Evolutionary conservation across 2,329 filamentous ascomycete species (phyloP).

Genomic region (Periconia digitata): DNA sequence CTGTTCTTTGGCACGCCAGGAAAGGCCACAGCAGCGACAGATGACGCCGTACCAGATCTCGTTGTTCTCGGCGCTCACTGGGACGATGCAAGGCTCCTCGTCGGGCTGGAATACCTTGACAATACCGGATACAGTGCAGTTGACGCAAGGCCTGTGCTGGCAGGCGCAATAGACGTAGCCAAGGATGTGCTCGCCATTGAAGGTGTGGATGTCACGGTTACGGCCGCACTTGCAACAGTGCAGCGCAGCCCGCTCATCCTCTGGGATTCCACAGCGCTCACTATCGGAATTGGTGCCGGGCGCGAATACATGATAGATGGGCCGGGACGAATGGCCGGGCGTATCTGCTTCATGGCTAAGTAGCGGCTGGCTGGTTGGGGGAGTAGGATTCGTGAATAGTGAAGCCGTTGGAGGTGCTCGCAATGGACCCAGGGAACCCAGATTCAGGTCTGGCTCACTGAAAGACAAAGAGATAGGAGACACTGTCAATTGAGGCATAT

Average conservation of each 20-base stretch:
- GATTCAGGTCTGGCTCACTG: no score
- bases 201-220: neutral
- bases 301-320: no score
- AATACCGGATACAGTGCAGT: slow-evolving; percentile 20
- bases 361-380: no score
- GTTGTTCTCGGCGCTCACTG: slow-evolving; percentile 9
- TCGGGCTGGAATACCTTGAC: slow-evolving; percentile 27
- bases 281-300: neutral
- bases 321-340: no score
- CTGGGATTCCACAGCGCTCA: neutral
- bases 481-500: no score
- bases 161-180: slow-evolving; percentile 24
- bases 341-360: no score
- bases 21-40: slow-evolving; percentile 25
- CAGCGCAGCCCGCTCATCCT: slow-evolving; percentile 3
- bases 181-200: slow-evolving; percentile 17
- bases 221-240: slow-evolving; percentile 11
- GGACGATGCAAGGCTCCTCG: slow-evolving; percentile 23
- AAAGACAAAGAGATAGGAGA: no score
- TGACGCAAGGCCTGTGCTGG: slow-evolving; percentile 25
- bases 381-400: no score
- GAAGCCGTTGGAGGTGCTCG: no score
- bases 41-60: slow-evolving; percentile 25
- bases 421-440: no score
- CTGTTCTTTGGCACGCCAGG: slow-evolving; percentile 20